A percentile compares a stretch with the other conserved stretches of the same genome.
phyloP scores from a whole-genome alignment of 495 filamentous ascomycete species.

The Extremus antarcticus region DNA sequence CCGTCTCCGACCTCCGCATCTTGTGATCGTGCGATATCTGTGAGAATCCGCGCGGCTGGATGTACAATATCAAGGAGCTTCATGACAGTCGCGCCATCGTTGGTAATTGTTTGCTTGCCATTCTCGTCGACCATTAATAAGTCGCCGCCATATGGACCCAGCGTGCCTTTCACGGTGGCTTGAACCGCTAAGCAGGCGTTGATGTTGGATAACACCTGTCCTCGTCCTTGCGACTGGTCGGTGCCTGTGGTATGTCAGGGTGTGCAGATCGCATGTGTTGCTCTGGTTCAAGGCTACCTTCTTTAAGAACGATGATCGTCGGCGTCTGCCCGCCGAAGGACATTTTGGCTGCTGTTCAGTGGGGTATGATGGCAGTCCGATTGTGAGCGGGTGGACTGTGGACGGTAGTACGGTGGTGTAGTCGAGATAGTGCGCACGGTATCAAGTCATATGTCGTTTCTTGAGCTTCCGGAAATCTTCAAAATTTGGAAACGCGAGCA shows the following conservation, averaged over 20 bases:
- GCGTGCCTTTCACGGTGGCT: conserved; percentile 82
- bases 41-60: conserved; percentile 93
- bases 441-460: neutral
- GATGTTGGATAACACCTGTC: conserved; percentile 96
- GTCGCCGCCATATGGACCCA: conserved; percentile 97
- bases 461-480: neutral
- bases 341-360: conserved; percentile 40
- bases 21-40: conserved; percentile 96
- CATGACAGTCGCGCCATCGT: conserved; percentile 98
- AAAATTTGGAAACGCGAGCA: neutral
- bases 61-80: conserved; percentile 99
- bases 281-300: conserved; percentile 47
- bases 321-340: conserved; percentile 97
- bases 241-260: conserved; percentile 53
- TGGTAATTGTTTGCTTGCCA: conserved; percentile 93
- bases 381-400: too few relatives aligned
- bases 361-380: too few relatives aligned
- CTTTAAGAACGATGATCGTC: conserved; percentile 96
- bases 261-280: neutral
- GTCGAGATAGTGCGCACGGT: neutral
- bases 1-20: conserved; percentile 98
- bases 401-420: neutral
- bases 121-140: conserved; percentile 90
- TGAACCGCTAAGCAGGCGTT: conserved; percentile 98
- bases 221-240: conserved; percentile 92